These are phyloP conservation scores for Aspergillus sp. DNA, from an alignment of 2,329 filamentous ascomycete species.

Conservation along the genomic window DNA sequence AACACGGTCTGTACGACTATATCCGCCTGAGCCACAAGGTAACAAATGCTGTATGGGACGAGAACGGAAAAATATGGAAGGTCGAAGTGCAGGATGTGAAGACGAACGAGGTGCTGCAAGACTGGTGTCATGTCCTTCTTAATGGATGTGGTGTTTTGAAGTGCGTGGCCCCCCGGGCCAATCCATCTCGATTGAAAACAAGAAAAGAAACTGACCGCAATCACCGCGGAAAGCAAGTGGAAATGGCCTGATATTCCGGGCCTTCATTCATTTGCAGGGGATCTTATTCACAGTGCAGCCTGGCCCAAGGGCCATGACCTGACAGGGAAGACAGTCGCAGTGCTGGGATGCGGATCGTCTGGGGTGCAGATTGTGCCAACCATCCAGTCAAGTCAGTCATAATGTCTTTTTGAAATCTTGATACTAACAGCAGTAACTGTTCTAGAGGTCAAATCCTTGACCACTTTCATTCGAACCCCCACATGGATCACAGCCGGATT, in stretches of 20 bases:
- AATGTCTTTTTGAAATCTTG: background rate
- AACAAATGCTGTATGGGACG: background rate
- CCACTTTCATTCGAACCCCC: slow-evolving; percentile 13
- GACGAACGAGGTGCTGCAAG: background rate
- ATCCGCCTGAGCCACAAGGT: background rate
- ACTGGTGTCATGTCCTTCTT: slow-evolving; percentile 5
- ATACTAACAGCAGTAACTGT: too few species aligned
- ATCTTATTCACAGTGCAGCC: slow-evolving; percentile 31
- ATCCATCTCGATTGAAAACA: too few species aligned
- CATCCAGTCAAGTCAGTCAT: slow-evolving; percentile 11
- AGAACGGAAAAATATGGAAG: background rate
- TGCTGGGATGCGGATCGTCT: slow-evolving; percentile 18
- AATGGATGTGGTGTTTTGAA: slow-evolving; percentile 8
- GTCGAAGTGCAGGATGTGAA: background rate
- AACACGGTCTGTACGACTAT: background rate
- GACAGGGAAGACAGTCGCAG: slow-evolving; percentile 14
- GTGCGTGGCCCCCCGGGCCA: background rate
- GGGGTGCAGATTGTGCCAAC: slow-evolving; percentile 19
- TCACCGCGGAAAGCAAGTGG: slow-evolving; percentile 13
- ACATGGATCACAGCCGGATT: slow-evolving; percentile 18
- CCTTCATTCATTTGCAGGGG: slow-evolving; percentile 35
- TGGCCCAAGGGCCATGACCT: background rate
- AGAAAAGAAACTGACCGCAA: too few species aligned
- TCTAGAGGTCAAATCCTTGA: slow-evolving; percentile 9
- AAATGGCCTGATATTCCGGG: slow-evolving; percentile 40